Evolutionary conservation across 768 basidiomycete species (phyloP), one percentile per base, ranked within the genome.

Genomic region (Leucocoprinus sp.): DNA sequence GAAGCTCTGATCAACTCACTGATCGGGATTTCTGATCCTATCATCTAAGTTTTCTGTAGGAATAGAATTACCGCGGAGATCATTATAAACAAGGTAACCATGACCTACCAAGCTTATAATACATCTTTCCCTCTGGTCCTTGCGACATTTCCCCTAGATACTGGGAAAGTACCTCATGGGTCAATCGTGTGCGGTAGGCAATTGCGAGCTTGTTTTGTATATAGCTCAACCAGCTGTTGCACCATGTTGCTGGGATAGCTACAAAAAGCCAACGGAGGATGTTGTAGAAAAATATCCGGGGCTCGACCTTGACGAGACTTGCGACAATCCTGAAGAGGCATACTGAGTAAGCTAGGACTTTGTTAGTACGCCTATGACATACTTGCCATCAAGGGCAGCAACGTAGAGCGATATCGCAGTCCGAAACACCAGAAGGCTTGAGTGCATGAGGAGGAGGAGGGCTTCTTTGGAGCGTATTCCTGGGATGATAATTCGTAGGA

Each of bases 391-490:
- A 38, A 98, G 72, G 17, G 86, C 79, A 5, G 95, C 95, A 38
- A 99, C 92, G 57, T 96, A 97, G 14, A 99, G 68, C 12, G 90
- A 93, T 37, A 98, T 83, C 1, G 88, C 82, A 3, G 95, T 98
- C 54, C 95, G 70, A 52, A 89, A 84, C 11, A 98, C 72, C 43
- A 99, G 76, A 47, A 99, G 72, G 56, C 82, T 80, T 11, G 92
- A 89, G 64, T 98, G 93, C 73, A 90, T 84, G 36, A 81, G 65
- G 12, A 99, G 74, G 40, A 98, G 75, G 43, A 87, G 64, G 0
- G 92, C 90, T 62, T 97, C 93, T 53, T 91, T 89, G 6, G 87
- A 90, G 34, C 78, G 78, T 45, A 90, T 61, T 34, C 83, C 74
- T 3, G 93, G 95, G 45, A 97, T 90, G 17, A 93, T 86, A 39